Evolutionary conservation across 1,284 basidiomycete species (phyloP).

Genomic region (Ganoderma leucocontextum): DNA sequence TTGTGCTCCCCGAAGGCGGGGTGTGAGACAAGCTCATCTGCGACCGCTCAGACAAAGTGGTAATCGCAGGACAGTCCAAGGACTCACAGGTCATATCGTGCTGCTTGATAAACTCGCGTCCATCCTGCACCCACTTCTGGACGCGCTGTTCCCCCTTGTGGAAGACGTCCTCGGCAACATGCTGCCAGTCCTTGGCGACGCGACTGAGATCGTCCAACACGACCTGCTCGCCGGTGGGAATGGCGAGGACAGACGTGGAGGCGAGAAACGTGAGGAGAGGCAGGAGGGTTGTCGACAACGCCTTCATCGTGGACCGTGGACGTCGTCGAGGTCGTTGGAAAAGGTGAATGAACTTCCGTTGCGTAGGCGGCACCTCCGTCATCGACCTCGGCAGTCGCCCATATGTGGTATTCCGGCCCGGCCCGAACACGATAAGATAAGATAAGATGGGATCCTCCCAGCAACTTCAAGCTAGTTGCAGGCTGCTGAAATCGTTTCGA

Average conservation of each 20-base stretch:
- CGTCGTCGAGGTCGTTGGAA: slow-evolving; percentile 16
- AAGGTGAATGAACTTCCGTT: background rate
- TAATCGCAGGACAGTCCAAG: background rate
- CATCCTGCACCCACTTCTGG: slow-evolving; percentile 29
- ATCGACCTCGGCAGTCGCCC: background rate
- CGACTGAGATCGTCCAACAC: slow-evolving; percentile 24
- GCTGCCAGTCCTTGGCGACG: slow-evolving; percentile 24
- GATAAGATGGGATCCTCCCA: too few relatives aligned
- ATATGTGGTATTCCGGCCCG: background rate
- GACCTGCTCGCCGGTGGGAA: slow-evolving; percentile 31
- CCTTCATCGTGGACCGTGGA: slow-evolving; percentile 33
- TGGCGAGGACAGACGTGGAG: slow-evolving; percentile 25
- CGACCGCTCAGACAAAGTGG: background rate
- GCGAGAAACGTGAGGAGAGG: slow-evolving; percentile 22
- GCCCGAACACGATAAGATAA: background rate
- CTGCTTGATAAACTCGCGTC: slow-evolving; percentile 30
- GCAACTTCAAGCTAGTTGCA: too few relatives aligned
- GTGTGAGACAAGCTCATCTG: slow-evolving; percentile 38
- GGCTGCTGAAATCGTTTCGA: too few relatives aligned
- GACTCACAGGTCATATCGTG: slow-evolving; percentile 32
- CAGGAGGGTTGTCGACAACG: slow-evolving; percentile 24
- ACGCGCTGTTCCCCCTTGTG: slow-evolving; percentile 26
- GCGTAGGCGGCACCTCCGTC: background rate
- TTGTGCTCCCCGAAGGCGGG: slow-evolving; percentile 38
- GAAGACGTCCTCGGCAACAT: slow-evolving; percentile 22